Conservation (phyloP, 352 stramenopile genomes). For the Phytophthora europaea region DNA sequence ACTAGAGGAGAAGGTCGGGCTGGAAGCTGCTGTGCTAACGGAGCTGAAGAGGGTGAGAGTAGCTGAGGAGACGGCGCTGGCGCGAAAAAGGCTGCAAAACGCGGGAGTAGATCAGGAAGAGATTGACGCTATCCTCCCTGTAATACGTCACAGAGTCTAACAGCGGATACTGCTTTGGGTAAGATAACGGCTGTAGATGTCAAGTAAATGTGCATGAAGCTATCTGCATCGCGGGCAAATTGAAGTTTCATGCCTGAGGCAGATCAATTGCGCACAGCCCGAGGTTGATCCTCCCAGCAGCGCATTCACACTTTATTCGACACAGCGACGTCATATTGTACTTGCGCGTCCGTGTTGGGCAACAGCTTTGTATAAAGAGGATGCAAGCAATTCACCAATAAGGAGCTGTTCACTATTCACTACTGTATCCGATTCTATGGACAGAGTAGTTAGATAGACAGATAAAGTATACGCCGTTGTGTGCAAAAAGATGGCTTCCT, state of each 20-base stretch:
- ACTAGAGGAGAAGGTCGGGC: conserved; percentile 4
- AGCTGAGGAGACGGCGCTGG: conserved; percentile 35
- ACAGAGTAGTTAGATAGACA: no score
- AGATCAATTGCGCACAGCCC: neutral
- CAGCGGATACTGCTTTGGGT: neutral
- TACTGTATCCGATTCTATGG: no score
- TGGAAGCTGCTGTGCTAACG: conserved; percentile 23
- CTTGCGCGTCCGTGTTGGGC: no score
- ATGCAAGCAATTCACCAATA: no score
- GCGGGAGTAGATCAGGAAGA: conserved; percentile 34
- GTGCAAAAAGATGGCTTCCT: conserved; percentile 27
- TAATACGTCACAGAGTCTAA: conserved; percentile 24
- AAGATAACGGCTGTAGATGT: neutral
- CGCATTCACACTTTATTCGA: no score
- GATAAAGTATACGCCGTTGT: conserved; percentile 5
- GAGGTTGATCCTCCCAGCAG: no score
- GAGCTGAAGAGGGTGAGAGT: conserved; percentile 30
- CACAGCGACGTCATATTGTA: no score
- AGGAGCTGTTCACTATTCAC: no score
- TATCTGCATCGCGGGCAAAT: neutral
- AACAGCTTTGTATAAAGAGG: no score
- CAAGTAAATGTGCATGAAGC: neutral
- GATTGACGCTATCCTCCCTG: conserved; percentile 34
- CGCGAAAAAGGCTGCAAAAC: conserved; percentile 30
- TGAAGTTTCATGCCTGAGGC: neutral